Evolutionary conservation across 352 stramenopile species (phyloP), one percentile per base, ranked within the genome.

Genomic region (Plasmopara muralis): DNA sequence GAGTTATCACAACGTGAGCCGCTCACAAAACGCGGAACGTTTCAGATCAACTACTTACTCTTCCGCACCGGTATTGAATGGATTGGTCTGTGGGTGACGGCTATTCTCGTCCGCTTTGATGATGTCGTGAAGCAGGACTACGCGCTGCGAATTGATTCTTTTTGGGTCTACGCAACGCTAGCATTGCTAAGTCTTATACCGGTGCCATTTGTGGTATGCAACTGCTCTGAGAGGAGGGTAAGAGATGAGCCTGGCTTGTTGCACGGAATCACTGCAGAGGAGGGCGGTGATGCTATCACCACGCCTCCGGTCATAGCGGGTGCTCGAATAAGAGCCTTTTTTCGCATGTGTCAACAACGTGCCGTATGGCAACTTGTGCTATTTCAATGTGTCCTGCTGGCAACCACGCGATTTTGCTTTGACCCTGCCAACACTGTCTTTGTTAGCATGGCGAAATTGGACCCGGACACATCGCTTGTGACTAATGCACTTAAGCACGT

Each of bases 21-120:
- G 9, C 69, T 89, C 33, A 78, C 63, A 16, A 74, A 64, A 41
- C 79, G 81, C 10, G 84, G 83, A 25, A 72, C 68, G 16, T 66
- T 87, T 12, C 83, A 94, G 70, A 88, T 86, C 58, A 83, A 86
- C 53, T 88, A 84, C 46, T 57, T 87, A 15, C 71, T 89, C 37
- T 84, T 86, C 53, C 69, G 77, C 0, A 60, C 72, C 9, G 49
- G 62, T 29, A 63, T 82, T 28, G 76, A 88, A 48, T 79, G 64
- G 61, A 33, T 74, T 25, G 60, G 58, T 20, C 66, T 73, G 28
- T 85, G 74, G 76, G 8, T 69, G 47, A 85, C 74, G 3, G 65
- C 62, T 14, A 57, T 63, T 14, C 35, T 87, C 39, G 65, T 81
- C 20, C 65, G 55, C 30, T 85, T 69, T 48, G 60, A 88, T 35